Evolutionary conservation across 768 basidiomycete species (phyloP).

Genomic region (Hemileccinum impolitum): DNA sequence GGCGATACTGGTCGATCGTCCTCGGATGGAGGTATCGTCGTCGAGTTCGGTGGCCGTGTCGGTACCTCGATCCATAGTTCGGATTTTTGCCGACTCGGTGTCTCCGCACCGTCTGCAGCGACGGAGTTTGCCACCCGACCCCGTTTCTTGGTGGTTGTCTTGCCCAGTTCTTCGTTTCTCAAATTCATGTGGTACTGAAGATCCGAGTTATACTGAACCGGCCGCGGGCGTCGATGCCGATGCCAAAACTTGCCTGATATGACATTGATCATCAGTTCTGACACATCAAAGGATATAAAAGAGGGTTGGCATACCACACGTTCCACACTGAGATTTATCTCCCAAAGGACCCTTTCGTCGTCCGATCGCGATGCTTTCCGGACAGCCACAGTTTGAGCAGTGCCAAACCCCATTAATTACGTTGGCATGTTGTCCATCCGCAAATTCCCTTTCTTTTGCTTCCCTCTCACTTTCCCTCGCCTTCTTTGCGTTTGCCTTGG

Average conservation of each 20-base stretch:
- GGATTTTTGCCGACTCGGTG: constrained; percentile 43
- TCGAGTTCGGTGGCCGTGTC: constrained; percentile 31
- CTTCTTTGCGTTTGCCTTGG: constrained; percentile 51
- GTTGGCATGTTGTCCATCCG: constrained; percentile 79
- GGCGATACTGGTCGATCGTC: constrained; percentile 63
- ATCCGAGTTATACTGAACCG: constrained; percentile 77
- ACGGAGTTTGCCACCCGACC: constrained; percentile 27
- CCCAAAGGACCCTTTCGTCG: constrained; percentile 87
- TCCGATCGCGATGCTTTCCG: constrained; percentile 81
- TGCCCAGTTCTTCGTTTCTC: constrained; percentile 56
- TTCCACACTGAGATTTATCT: constrained; percentile 85
- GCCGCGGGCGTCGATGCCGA: constrained; percentile 75
- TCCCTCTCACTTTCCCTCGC: constrained; percentile 75
- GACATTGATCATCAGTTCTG: constrained; percentile 1
- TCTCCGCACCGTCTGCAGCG: constrained; percentile 45
- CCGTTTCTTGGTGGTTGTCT: constrained; percentile 52
- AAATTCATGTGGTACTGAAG: constrained; percentile 62
- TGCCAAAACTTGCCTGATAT: constrained; percentile 84
- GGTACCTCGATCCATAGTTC: constrained; percentile 37
- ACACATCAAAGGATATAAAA: constrained; percentile 1
- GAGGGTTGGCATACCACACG: constrained; percentile 66
- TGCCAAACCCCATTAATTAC: constrained; percentile 87
- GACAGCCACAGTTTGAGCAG: constrained; percentile 93
- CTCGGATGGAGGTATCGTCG: constrained; percentile 33
- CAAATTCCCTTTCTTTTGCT: constrained; percentile 81